Evolutionary conservation across 345 rosid species (phyloP), one percentile per base, ranked within the genome.

Genomic region (Limnanthes douglasii): DNA sequence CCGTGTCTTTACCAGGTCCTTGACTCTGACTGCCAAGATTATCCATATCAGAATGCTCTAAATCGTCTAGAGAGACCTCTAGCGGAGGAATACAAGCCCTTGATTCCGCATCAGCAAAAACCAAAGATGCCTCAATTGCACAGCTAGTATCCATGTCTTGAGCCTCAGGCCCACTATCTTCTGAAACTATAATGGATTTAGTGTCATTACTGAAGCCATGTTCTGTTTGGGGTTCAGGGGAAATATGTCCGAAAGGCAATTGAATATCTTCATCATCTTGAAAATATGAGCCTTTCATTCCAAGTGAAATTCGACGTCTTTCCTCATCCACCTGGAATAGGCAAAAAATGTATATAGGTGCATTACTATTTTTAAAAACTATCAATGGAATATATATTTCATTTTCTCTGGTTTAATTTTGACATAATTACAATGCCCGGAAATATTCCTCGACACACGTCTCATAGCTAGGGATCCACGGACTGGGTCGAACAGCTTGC

Each of bases 31-130:
- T 22, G 29, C 41, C 43, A 10, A 13, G 11, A 33, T 26, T 56
- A 42, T 64, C 70, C 29, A 44, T 35, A 14, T 63, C 59, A 7
- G 46, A 43, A 11, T 68, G 63, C 62, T 72, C 92, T 37, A 65
- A 54, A 36, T 80, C 92, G 43, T 66, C 86, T 37, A 79, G 74
- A 56, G 54, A 52, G 53, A 90, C 95, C 57, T 84, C 92, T 40
- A 80, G 86, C 0, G 94, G 71, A 65, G 75, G 88, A 62, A 90
- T 40, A 11, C 58, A 72, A 52, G 77, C 92, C 66, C 98, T 83
- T 22, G 69, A 72, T 41, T 74, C 82, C 34, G 65, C 57, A 43
- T 66, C 71, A 12, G 78, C 60, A 62, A 77, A 79, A 61, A 48
- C 55, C 43, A 59, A 34, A 46, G 33, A 38, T 31, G 62, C 66